Conservation (phyloP, 2,329 filamentous ascomycete species). For the Penicillium polonicum region DNA sequence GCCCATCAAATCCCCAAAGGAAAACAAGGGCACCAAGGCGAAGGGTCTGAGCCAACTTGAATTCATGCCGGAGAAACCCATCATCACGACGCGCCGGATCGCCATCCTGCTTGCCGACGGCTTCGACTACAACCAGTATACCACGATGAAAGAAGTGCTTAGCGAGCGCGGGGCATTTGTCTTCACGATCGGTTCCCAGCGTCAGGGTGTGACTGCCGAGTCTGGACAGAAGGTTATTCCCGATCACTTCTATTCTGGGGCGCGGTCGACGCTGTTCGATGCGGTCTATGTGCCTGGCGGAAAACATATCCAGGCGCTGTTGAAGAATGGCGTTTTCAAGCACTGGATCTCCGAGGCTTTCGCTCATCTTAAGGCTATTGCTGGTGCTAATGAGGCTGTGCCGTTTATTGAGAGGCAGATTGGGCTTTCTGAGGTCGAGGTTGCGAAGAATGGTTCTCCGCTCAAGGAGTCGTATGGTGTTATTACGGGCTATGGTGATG, state of each 20-base stretch:
- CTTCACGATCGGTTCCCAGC: slow-evolving; percentile 68
- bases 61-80: slow-evolving; percentile 61
- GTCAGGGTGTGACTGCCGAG: slow-evolving; percentile 64
- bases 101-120: slow-evolving; percentile 77
- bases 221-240: slow-evolving; percentile 61
- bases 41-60: slow-evolving; percentile 64
- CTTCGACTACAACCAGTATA: slow-evolving; percentile 66
- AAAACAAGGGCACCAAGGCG: slow-evolving; percentile 68
- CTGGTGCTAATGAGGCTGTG: slow-evolving; percentile 58
- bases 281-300: slow-evolving; percentile 75
- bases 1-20: slow-evolving; percentile 52
- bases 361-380: slow-evolving; percentile 76
- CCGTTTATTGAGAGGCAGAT: slow-evolving; percentile 33
- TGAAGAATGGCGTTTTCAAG: slow-evolving; percentile 68
- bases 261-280: slow-evolving; percentile 76
- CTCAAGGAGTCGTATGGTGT: slow-evolving; percentile 37
- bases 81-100: slow-evolving; percentile 68
- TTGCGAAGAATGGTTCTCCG: slow-evolving; percentile 20
- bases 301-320: slow-evolving; percentile 58
- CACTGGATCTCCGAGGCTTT: slow-evolving; percentile 81
- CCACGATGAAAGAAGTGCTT: slow-evolving; percentile 63
- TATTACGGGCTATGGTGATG: slow-evolving; percentile 31
- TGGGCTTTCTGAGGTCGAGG: slow-evolving; percentile 27
- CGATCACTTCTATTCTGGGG: slow-evolving; percentile 76
- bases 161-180: slow-evolving; percentile 64